phyloP scores from a whole-genome alignment of 2,329 filamentous ascomycete genomes.

The Colletotrichum magnum region DNA sequence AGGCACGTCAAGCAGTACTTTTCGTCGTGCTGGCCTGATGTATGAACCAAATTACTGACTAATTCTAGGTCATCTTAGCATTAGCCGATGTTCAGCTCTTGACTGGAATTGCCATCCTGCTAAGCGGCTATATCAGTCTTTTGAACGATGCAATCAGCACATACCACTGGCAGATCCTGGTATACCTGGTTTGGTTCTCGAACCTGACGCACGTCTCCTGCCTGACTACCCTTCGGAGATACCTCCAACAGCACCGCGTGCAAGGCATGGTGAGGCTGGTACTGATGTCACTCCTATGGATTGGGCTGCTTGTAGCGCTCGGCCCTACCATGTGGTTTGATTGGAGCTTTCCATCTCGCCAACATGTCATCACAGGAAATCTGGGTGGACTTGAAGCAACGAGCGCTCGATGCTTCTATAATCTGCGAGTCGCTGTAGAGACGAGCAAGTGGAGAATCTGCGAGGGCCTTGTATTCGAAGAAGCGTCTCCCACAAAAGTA shows the following conservation, averaged over 20 bases:
- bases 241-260: not conserved
- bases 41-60: not conserved
- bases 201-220: not conserved
- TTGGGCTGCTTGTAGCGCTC: not conserved
- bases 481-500: not conserved
- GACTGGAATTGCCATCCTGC: not conserved
- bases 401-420: not conserved
- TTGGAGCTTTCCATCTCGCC: not conserved
- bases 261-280: not conserved
- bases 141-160: not conserved
- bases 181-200: not conserved
- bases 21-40: too few relatives aligned
- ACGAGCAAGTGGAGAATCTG: too few relatives aligned
- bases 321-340: not conserved
- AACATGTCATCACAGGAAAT: too few relatives aligned
- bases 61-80: not conserved
- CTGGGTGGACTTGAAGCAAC: too few relatives aligned
- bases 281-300: not conserved
- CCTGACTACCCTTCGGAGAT: not conserved
- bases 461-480: not conserved
- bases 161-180: not conserved
- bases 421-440: not conserved
- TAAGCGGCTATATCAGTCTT: not conserved
- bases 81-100: slow-evolving; percentile 1
- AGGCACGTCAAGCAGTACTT: too few relatives aligned